Conservation (phyloP, 2,329 filamentous ascomycete genomes). For the Sphaerulina vaccinii region DNA sequence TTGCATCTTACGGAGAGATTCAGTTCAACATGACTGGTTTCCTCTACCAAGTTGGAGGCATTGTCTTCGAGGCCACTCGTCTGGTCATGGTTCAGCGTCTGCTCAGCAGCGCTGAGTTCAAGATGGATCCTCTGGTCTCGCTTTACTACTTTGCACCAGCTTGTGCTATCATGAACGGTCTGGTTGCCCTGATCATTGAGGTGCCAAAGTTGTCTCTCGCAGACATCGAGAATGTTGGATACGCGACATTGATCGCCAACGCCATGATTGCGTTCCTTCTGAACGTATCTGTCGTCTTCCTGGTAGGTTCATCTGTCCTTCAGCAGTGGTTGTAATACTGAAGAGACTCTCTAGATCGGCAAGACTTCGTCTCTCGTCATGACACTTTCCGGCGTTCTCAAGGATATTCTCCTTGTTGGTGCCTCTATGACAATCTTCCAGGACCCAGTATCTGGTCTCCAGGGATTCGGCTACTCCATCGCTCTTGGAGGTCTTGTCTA, state of each 20-base stretch:
- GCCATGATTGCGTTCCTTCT: constrained; percentile 76
- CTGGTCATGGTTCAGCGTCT: constrained; percentile 82
- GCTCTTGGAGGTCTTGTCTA: constrained; percentile 76
- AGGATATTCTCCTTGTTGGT: constrained; percentile 79
- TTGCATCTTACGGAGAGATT: constrained; percentile 94
- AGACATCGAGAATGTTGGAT: constrained; percentile 71
- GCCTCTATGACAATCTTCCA: constrained; percentile 81
- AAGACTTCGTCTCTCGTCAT: constrained; percentile 84
- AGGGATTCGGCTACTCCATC: constrained; percentile 82
- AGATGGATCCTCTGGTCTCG: constrained; percentile 87
- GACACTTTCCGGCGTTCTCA: constrained; percentile 82
- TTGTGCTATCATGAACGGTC: constrained; percentile 77
- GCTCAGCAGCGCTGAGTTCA: constrained; percentile 78
- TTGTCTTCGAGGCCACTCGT: constrained; percentile 78
- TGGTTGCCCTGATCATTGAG: constrained; percentile 72
- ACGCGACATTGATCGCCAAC: constrained; percentile 71
- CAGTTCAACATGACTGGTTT: constrained; percentile 82
- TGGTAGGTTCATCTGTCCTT: constrained; percentile 58
- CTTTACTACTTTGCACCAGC: constrained; percentile 88
- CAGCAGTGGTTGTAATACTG: not conserved
- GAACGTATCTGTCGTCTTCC: constrained; percentile 81
- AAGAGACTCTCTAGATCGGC: constrained; percentile 62
- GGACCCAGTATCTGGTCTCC: constrained; percentile 69
- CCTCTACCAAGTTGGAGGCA: constrained; percentile 73
- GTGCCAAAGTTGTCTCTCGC: constrained; percentile 66